Evolutionary conservation across 768 basidiomycete species (phyloP).

Genomic region (Suillus subalutaceus): DNA sequence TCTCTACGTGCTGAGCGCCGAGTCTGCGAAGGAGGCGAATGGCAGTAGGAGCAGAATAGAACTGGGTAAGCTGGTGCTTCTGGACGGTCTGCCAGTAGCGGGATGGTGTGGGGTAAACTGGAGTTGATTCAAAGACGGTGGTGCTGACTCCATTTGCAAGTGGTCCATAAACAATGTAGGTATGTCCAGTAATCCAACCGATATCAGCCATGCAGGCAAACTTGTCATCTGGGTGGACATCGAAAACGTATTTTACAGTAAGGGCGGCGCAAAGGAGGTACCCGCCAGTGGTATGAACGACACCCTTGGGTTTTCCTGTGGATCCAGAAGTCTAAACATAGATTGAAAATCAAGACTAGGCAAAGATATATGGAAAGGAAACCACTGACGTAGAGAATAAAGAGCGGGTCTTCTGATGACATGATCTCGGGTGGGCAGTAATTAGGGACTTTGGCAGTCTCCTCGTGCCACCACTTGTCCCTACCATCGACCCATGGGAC

Average conservation of each 20-base stretch:
- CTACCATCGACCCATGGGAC: conserved; percentile 82
- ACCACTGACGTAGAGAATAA: conserved; percentile 92
- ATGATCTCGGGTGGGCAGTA: conserved; percentile 91
- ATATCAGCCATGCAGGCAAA: conserved; percentile 99
- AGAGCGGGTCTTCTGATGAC: conserved; percentile 93
- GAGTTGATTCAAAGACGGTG: conserved; percentile 94
- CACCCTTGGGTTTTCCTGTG: conserved; percentile 96
- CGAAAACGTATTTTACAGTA: conserved; percentile 97
- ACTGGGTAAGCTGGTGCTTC: conserved; percentile 92
- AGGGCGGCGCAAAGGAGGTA: conserved; percentile 92
- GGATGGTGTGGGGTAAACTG: conserved; percentile 93
- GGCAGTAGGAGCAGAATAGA: conserved; percentile 94
- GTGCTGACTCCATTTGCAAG: conserved; percentile 85
- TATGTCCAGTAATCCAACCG: conserved; percentile 98
- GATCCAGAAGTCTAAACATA: conserved; percentile 81
- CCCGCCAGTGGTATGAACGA: conserved; percentile 86
- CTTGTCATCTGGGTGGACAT: conserved; percentile 93
- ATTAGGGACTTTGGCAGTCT: conserved; percentile 76
- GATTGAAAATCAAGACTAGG: conserved; percentile 12
- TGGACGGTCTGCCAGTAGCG: conserved; percentile 98
- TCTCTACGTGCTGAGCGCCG: conserved; percentile 83
- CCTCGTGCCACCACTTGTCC: conserved; percentile 98
- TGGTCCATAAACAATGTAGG: conserved; percentile 96
- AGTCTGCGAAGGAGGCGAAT: conserved; percentile 88
- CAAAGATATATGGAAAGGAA: neutral